Evolutionary conservation across 2,329 filamentous ascomycete species (phyloP), one percentile per base, ranked within the genome.

Genomic region (Penicillium capsulatum): DNA sequence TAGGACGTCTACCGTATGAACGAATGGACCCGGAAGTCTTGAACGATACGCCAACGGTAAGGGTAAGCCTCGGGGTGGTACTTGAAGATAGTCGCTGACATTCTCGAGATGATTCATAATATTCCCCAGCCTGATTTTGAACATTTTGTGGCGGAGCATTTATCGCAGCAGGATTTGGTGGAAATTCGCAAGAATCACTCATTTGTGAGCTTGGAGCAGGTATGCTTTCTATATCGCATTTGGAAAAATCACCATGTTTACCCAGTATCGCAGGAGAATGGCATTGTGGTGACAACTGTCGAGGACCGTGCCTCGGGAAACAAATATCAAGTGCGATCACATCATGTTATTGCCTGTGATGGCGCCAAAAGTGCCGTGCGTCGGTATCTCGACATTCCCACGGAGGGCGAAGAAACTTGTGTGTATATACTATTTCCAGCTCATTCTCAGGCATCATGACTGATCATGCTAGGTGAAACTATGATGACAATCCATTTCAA

Each of bases 401-500:
- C 56, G 28, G 67, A 71, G n/a, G 68, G 67, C 26, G 68, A 70
- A 42, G 65, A 68, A 33, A 62, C 65, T 17, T n/a, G n/a, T n/a
- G n/a, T n/a, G n/a, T n/a, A n/a, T n/a, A n/a, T n/a, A n/a, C n/a
- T n/a, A n/a, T n/a, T n/a, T n/a, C n/a, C n/a, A n/a, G n/a, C n/a
- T n/a, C n/a, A n/a, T n/a, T n/a, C n/a, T n/a, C n/a, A n/a, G n/a
- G n/a, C n/a, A n/a, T n/a, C n/a, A n/a, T n/a, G n/a, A n/a, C n/a
- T n/a, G n/a, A n/a, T n/a, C n/a, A n/a, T n/a, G n/a, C n/a, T n/a
- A n/a, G 65, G 66, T 26, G 66, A 69, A 38, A 69, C 66, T 0
- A 70, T 70, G 68, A 70, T 71, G 68, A 71, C 68, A 0, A 70
- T 71, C 10, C 67, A 71, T 29, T 64, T 71, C 45, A 68, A 68